Evolutionary conservation across 177 flowering plant genomes (phyloP), one percentile per base, ranked within the genome.

Genomic region (Tripterygium wilfordii): DNA sequence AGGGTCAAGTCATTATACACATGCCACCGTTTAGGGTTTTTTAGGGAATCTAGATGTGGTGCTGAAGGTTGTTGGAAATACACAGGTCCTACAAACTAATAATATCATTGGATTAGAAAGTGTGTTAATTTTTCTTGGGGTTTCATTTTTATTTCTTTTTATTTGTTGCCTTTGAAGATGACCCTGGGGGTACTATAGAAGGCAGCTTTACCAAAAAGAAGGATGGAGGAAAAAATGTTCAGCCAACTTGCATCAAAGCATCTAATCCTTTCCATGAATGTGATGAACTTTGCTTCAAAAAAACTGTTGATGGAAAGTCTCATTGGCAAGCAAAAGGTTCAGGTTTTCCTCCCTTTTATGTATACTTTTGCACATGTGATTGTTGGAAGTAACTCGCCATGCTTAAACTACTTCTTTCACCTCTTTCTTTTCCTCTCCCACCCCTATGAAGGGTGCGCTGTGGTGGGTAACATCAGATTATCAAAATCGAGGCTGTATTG

Each of bases 211-310:
- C 38, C 36, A 40, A 51, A 43, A 56, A 37, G 28, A 50, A 17
- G 50, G 45, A 23, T 30, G 76, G 49, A 35, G 73, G 63, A 19
- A 55, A 71, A 25, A 60, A 62, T 53, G 75, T 56, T 22, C 65
- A 75, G 38, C 76, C 79, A 12, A 69, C 56, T 60, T 82, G 83
- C 65, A 64, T 66, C 29, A 79, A 73, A 21, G 78, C 85, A 10
- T 67, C 78, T 18, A 83, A 79, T 57, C 85, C 85, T 8, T 83
- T 64, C 51, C 83, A 79, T 56, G 74, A 69, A 64, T 79, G 85
- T 53, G 78, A 62, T 16, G 83, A 79, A 26, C 60, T 48, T 47
- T 79, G 86, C 77, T 64, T 68, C 58, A 51, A 48, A 42, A 59
- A 45, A 53, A 71, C 63, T 7, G 69, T 73, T 15, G 74, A 69